Percentiles rank a stretch among this genome's conserved stretches.
Conservation (phyloP, 2,329 filamentous ascomycete species). For the Microsporum canis region DNA sequence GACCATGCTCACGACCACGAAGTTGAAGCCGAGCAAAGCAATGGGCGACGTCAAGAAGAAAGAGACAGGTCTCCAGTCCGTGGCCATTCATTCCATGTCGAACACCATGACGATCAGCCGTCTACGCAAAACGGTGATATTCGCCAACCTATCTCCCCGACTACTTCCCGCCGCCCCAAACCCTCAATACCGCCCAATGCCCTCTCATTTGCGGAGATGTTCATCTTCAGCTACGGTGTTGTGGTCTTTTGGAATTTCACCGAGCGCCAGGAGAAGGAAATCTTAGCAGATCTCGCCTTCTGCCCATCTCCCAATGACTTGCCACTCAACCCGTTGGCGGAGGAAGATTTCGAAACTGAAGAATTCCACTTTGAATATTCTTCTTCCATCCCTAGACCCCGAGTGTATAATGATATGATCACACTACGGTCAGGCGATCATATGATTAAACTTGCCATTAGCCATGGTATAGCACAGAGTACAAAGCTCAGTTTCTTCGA, state of each 20-base stretch:
- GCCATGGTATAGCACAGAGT: slow-evolving; percentile 92
- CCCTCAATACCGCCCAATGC: slow-evolving; percentile 51
- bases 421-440: slow-evolving; percentile 88
- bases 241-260: slow-evolving; percentile 99
- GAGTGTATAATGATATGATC: slow-evolving; percentile 99
- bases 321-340: slow-evolving; percentile 65
- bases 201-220: slow-evolving; percentile 84
- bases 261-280: slow-evolving; percentile 89
- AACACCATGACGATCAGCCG: not conserved
- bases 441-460: slow-evolving; percentile 98
- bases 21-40: slow-evolving; percentile 17
- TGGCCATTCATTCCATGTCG: not conserved
- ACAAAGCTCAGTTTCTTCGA: slow-evolving; percentile 95
- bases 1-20: slow-evolving; percentile 19
- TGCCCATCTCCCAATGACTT: slow-evolving; percentile 51
- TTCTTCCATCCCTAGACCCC: slow-evolving; percentile 67
- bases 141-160: not conserved
- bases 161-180: not conserved
- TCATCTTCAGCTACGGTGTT: slow-evolving; percentile 92
- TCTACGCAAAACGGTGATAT: not conserved
- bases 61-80: not conserved
- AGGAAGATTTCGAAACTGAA: slow-evolving; percentile 91
- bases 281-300: slow-evolving; percentile 89
- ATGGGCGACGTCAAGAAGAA: slow-evolving; percentile 9
- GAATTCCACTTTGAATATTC: slow-evolving; percentile 99